These are phyloP conservation scores for Ceratocystis destructans DNA, from an alignment of 2,329 filamentous ascomycete species.

Conservation along the genomic window DNA sequence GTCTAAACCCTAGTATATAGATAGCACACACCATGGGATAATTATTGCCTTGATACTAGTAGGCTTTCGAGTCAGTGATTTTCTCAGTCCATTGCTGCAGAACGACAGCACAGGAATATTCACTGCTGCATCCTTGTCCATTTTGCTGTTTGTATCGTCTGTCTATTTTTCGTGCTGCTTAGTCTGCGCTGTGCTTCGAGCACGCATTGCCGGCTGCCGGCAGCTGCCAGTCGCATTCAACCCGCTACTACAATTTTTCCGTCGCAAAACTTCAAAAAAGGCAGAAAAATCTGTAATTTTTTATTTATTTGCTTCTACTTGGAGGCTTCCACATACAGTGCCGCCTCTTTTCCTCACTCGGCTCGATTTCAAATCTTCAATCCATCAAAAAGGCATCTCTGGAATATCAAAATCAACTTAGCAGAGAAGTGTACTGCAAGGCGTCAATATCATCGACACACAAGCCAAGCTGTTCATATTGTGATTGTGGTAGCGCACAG, in stretches of 20 bases:
- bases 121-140: no score
- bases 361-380: background rate
- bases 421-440: background rate
- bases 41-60: no score
- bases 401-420: background rate
- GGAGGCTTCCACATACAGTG: background rate
- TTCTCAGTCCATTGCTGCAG: no score
- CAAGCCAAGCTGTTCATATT: background rate
- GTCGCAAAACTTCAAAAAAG: background rate
- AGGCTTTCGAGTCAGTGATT: no score
- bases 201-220: background rate
- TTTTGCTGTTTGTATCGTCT: background rate
- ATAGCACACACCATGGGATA: no score
- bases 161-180: background rate
- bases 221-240: constrained; percentile 7
- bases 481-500: no score
- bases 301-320: background rate
- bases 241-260: constrained; percentile 4
- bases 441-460: background rate
- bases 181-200: background rate
- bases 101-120: no score
- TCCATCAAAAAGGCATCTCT: no score
- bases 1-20: background rate
- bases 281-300: background rate
- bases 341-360: background rate